These are phyloP conservation scores for Ascosphaera pollenicola DNA, from an alignment of 2,329 filamentous ascomycete genomes.

Conservation along the genomic window DNA sequence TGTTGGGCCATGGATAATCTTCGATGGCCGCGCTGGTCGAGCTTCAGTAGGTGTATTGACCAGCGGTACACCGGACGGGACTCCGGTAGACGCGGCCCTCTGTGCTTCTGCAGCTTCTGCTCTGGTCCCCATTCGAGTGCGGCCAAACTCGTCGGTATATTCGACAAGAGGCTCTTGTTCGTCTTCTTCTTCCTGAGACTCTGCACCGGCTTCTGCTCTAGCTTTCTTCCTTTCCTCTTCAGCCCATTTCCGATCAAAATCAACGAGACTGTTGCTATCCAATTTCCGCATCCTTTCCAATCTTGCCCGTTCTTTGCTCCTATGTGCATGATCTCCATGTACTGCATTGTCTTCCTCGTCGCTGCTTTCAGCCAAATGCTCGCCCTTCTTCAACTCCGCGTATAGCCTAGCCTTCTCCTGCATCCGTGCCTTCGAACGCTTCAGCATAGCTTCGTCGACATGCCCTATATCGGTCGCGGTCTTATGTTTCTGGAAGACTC, in stretches of 20 bases:
- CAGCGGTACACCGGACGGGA: conserved; percentile 27
- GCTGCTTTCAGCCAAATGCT: conserved; percentile 36
- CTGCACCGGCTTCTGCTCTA: conserved; percentile 11
- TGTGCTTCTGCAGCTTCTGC: conserved; percentile 44
- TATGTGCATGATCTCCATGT: conserved; percentile 6
- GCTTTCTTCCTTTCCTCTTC: conserved; percentile 30
- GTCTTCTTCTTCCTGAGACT: conserved; percentile 18
- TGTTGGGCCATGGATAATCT: conserved; percentile 65
- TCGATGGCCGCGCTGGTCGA: conserved; percentile 33
- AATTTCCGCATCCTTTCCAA: conserved; percentile 33
- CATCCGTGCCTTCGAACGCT: conserved; percentile 59
- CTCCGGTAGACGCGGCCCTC: conserved; percentile 19
- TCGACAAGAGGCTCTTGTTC: conserved; percentile 48
- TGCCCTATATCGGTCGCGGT: conserved; percentile 35
- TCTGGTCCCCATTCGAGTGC: conserved; percentile 50
- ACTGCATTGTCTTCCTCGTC: conserved; percentile 9
- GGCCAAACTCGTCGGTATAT: conserved; percentile 79
- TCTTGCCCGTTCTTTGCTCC: conserved; percentile 9
- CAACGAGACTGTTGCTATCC: conserved; percentile 39
- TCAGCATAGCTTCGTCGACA: conserved; percentile 33
- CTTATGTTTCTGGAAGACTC: conserved; percentile 38
- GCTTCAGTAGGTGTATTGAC: conserved; percentile 7
- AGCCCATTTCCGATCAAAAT: conserved; percentile 94
- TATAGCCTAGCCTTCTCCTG: conserved; percentile 79
- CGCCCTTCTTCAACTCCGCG: conserved; percentile 73